These are phyloP conservation scores for Cornus controversa DNA, from an alignment of 148 eudicot genomes.

Conservation along the genomic window DNA sequence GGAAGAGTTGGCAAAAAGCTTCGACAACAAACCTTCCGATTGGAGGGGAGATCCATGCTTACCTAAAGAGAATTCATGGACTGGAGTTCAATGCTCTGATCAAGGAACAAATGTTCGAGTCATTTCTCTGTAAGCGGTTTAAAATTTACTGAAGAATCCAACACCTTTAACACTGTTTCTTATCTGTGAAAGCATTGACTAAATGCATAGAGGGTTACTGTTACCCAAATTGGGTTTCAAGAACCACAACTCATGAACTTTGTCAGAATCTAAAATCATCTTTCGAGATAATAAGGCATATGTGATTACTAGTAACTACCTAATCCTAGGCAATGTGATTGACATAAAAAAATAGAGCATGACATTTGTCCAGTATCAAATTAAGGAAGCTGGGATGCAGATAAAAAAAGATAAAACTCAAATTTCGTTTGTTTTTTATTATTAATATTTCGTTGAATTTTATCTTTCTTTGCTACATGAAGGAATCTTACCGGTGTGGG, in stretches of 20 bases:
- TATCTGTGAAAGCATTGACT: neutral
- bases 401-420: neutral
- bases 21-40: slow-evolving; percentile 56
- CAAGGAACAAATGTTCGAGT: slow-evolving; percentile 40
- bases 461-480: slow-evolving; percentile 4
- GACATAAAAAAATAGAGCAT: no score
- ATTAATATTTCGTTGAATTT: no score
- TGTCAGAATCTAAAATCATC: no score
- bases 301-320: no score
- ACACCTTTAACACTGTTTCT: neutral
- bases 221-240: neutral
- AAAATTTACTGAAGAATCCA: neutral
- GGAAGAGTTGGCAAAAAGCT: slow-evolving; percentile 42
- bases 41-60: slow-evolving; percentile 95
- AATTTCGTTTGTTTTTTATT: no score
- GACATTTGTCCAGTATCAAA: neutral
- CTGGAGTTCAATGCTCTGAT: slow-evolving; percentile 55
- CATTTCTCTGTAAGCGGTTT: slow-evolving; percentile 59
- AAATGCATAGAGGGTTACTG: neutral
- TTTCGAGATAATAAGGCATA: no score
- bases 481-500: slow-evolving; percentile 70
- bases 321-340: no score
- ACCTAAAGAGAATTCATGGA: slow-evolving; percentile 65
- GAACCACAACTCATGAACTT: neutral
- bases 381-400: neutral